Conservation (phyloP, 495 filamentous ascomycete species). For the Hyaloscypha variabilis region DNA sequence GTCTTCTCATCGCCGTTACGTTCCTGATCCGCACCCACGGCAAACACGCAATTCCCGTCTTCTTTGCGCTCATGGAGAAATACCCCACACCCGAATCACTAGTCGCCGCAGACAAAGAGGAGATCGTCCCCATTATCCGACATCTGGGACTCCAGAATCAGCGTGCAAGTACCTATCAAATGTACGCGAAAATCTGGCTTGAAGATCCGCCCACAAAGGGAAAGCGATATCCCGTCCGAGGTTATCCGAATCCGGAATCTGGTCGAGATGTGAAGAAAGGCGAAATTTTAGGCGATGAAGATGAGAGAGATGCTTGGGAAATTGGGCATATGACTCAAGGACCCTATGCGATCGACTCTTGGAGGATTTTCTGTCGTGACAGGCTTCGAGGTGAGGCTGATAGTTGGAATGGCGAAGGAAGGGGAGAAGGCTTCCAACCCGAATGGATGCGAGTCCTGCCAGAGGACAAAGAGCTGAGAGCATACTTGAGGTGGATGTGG, state of each 20-base stretch:
- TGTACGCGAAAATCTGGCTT: slow-evolving; percentile 72
- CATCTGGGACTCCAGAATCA: slow-evolving; percentile 76
- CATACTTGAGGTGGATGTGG: slow-evolving; percentile 91
- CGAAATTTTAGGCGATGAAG: slow-evolving; percentile 45
- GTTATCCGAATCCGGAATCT: slow-evolving; percentile 58
- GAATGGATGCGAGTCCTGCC: slow-evolving; percentile 92
- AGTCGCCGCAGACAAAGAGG: slow-evolving; percentile 55
- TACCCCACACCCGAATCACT: slow-evolving; percentile 72
- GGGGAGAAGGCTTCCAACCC: slow-evolving; percentile 47
- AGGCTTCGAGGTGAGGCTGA: slow-evolving; percentile 62
- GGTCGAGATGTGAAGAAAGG: slow-evolving; percentile 54
- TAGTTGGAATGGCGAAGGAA: slow-evolving; percentile 60
- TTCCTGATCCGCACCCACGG: slow-evolving; percentile 85
- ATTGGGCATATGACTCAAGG: slow-evolving; percentile 88
- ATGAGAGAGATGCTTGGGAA: slow-evolving; percentile 66
- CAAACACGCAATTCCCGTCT: slow-evolving; percentile 73
- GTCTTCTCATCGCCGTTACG: slow-evolving; percentile 72
- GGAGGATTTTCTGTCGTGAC: slow-evolving; percentile 93
- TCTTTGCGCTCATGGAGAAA: slow-evolving; percentile 64
- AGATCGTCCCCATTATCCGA: slow-evolving; percentile 64
- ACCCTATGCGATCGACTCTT: slow-evolving; percentile 86
- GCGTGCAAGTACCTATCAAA: slow-evolving; percentile 62
- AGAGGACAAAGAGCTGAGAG: slow-evolving; percentile 84
- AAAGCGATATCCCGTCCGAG: slow-evolving; percentile 63
- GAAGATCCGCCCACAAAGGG: slow-evolving; percentile 59